Conservation (phyloP, 2,329 filamentous ascomycete species). For the Diaporthe capsici region DNA sequence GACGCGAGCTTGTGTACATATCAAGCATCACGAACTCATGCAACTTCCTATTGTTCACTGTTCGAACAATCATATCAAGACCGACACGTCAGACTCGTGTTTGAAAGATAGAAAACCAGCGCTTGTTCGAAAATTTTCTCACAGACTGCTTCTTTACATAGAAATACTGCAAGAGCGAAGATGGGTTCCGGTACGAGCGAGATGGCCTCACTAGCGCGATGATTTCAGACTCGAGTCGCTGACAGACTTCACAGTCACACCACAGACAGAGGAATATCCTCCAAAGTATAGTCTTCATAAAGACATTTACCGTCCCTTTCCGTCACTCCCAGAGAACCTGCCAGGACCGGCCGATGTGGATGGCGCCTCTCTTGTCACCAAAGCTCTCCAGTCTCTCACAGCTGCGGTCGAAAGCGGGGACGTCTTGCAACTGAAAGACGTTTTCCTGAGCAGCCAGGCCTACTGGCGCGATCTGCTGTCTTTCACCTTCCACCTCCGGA, state of each 20-base stretch:
- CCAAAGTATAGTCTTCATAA: conserved; percentile 36
- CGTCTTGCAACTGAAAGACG: conserved; percentile 43
- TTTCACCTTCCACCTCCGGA: conserved; percentile 55
- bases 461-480: conserved; percentile 56
- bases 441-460: conserved; percentile 51
- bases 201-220: not conserved
- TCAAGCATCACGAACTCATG: not conserved
- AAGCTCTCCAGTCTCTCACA: conserved; percentile 43
- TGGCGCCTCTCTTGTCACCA: conserved; percentile 35
- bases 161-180: not conserved
- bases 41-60: too few species aligned
- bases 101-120: not conserved
- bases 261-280: conserved; percentile 30
- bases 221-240: not conserved
- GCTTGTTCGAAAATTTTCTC: not conserved
- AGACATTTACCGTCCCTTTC: conserved; percentile 40
- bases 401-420: conserved; percentile 44
- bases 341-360: conserved; percentile 36
- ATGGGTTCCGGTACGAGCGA: conserved; percentile 39
- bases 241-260: conserved; percentile 16
- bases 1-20: not conserved
- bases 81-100: not conserved
- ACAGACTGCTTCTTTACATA: too few species aligned
- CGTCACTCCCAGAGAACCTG: conserved; percentile 31
- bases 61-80: not conserved